Evolutionary conservation across 371 early-diverging fungal species (phyloP).

Genomic region (Blakeslea trispora): DNA sequence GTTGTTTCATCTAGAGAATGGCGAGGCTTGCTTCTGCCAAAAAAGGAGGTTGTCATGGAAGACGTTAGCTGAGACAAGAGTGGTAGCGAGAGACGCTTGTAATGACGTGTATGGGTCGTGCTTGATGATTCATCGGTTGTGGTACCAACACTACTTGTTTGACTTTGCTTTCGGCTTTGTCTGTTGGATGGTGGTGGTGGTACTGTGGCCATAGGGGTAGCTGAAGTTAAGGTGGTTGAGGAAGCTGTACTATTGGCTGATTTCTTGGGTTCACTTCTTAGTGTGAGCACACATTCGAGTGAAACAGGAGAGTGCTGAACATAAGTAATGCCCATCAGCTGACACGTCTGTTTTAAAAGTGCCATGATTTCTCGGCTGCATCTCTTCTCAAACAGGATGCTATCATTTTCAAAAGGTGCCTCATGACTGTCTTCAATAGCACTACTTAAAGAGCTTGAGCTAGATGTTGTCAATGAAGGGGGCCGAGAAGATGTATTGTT

Average conservation of each 20-base stretch:
- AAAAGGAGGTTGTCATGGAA: constrained; percentile 48
- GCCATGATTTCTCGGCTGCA: constrained; percentile 30
- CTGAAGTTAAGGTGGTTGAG: neutral
- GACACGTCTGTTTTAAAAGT: constrained; percentile 35
- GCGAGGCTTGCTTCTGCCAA: constrained; percentile 33
- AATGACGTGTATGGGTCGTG: constrained; percentile 1
- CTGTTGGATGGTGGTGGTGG: neutral
- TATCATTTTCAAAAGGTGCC: constrained; percentile 11
- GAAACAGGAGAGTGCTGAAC: constrained; percentile 26
- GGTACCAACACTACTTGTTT: constrained; percentile 20
- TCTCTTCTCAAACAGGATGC: constrained; percentile 9
- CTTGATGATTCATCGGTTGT: constrained; percentile 8
- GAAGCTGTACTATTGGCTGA: neutral
- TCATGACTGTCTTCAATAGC: constrained; percentile 10
- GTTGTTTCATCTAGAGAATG: constrained; percentile 31
- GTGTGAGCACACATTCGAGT: constrained; percentile 38
- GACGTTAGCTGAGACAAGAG: constrained; percentile 44
- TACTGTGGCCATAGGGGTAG: neutral
- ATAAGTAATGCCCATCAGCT: constrained; percentile 48
- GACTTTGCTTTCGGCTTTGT: constrained; percentile 16
- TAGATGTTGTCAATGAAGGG: constrained; percentile 34
- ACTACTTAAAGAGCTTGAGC: constrained; percentile 24
- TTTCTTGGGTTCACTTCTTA: constrained; percentile 30
- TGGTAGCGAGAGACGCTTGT: constrained; percentile 34
- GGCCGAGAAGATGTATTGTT: constrained; percentile 19